Evolutionary conservation across 2,329 filamentous ascomycete species (phyloP), one percentile per base, ranked within the genome.

Genomic region (Neonectria magnoliae): DNA sequence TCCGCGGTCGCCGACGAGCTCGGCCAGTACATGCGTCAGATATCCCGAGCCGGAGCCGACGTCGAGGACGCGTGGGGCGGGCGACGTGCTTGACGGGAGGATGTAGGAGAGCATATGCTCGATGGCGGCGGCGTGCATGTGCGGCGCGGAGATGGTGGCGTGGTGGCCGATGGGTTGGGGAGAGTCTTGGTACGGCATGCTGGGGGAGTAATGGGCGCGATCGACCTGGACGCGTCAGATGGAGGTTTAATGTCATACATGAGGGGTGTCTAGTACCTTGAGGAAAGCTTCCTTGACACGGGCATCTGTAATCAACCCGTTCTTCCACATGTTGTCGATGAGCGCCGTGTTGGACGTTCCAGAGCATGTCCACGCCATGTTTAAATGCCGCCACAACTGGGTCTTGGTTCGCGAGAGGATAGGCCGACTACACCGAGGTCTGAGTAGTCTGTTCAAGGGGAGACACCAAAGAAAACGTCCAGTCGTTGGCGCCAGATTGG

Each of bases 301-400:
- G 4, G 87, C 80, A 66, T 89, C 87, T n/a, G 85, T 90, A 70
- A 98, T 94, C 57, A 98, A 83, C 3, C 86, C 86, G 72, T 92
- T 88, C 44, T 81, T 84, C 77, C 83, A 90, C 62, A 99, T 85
- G 77, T 97, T 97, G 71, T 90, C 86, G 66, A 98, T 84, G 53
- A 99, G 85, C 61, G 90, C 89, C 44, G 81, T 80, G 78, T 98
- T 98, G 29, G 89, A 88, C 5, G 81, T 81, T 65, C 93, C 95
- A 7, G 91, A 92, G 78, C 92, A 93, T 70, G 89, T 88, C 96
- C 96, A 99, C 64, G 95, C 94, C 96, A 99, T 98, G 64, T 64
- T 78, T 72, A 77, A 57, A 55, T 54, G 56, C 11, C 60, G 57
- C 33, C 62, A 52, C 31, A 51, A 27, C 14, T 52, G 53, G 22